These are phyloP conservation scores for Mentha longifolia DNA, from an alignment of 257 asterid genomes.

Conservation along the genomic window DNA sequence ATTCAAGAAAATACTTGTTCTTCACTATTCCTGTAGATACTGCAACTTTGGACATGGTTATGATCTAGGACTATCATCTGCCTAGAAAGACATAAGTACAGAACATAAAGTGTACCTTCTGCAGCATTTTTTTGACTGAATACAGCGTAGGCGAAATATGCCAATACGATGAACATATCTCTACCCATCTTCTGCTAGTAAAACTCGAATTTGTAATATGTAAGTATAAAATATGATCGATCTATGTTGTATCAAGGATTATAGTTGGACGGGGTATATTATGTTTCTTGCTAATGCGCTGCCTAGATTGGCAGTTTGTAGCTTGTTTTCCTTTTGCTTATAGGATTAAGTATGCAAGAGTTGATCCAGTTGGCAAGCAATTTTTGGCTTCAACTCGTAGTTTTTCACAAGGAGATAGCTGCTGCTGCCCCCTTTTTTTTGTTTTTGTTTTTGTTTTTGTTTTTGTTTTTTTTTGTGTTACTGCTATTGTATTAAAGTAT, in stretches of 20 bases:
- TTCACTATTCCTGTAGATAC: not conserved
- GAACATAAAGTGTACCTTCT: not conserved
- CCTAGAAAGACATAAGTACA: not conserved
- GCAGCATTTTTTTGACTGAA: not conserved
- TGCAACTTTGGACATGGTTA: not conserved
- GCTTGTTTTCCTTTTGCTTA: constrained; percentile 24
- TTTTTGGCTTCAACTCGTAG: not conserved
- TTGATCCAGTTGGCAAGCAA: constrained; percentile 13
- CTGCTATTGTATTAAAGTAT: constrained; percentile 1
- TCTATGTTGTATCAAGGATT: not conserved
- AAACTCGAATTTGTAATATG: not conserved
- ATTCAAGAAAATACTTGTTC: no score
- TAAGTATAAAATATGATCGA: not conserved
- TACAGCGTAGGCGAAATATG: not conserved
- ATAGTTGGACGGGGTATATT: not conserved
- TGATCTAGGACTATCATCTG: not conserved
- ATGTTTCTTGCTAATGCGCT: constrained; percentile 25
- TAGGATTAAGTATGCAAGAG: constrained; percentile 32
- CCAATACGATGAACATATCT: not conserved
- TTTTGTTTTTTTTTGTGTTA: not conserved
- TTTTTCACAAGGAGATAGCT: constrained; percentile 1
- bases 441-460: not conserved
- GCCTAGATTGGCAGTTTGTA: constrained; percentile 27
- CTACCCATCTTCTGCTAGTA: not conserved
- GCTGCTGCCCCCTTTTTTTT: not conserved